A percentile compares a stretch with the other conserved stretches of the same genome.
Conservation (phyloP, 2,329 filamentous ascomycete genomes). For the Metarhizium rileyi region DNA sequence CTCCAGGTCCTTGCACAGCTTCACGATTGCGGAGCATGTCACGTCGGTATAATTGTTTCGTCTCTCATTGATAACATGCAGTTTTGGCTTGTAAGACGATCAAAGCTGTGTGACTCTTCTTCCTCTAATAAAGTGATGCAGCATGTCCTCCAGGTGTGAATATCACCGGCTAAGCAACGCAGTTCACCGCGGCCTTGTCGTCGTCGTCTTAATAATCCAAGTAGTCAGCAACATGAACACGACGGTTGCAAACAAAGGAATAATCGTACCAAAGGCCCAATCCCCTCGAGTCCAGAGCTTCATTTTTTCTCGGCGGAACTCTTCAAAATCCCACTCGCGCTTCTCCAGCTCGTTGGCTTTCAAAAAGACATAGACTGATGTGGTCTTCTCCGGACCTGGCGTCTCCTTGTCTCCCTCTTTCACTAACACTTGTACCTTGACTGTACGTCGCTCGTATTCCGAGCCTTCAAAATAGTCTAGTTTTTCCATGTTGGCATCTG, state of each 20-base stretch:
- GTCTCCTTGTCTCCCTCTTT: slow-evolving; percentile 27
- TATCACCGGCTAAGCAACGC: not conserved
- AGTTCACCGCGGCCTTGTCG: slow-evolving; percentile 10
- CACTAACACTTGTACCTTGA: slow-evolving; percentile 42
- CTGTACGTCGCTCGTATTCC: slow-evolving; percentile 55
- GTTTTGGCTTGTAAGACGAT: not conserved
- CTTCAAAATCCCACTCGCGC: slow-evolving; percentile 78
- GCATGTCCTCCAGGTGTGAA: not conserved
- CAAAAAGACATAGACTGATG: slow-evolving; percentile 58
- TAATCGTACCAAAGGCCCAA: slow-evolving; percentile 34
- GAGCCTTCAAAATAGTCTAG: slow-evolving; percentile 76
- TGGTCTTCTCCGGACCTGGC: slow-evolving; percentile 37
- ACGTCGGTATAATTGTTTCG: too few species aligned
- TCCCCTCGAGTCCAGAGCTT: slow-evolving; percentile 42
- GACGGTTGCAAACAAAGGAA: slow-evolving; percentile 15
- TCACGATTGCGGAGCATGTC: too few species aligned
- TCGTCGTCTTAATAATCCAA: slow-evolving; percentile 11
- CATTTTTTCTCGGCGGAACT: slow-evolving; percentile 70
- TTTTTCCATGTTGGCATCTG: slow-evolving; percentile 61
- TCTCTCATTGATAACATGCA: too few species aligned
- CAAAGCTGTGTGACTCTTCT: not conserved
- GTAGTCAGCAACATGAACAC: not conserved
- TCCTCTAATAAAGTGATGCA: not conserved
- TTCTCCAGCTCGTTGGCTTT: slow-evolving; percentile 47
- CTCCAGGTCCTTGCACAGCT: too few species aligned